These are phyloP conservation scores for Novakomyces olei DNA, from an alignment of 805 yeast species.

Conservation along the genomic window DNA sequence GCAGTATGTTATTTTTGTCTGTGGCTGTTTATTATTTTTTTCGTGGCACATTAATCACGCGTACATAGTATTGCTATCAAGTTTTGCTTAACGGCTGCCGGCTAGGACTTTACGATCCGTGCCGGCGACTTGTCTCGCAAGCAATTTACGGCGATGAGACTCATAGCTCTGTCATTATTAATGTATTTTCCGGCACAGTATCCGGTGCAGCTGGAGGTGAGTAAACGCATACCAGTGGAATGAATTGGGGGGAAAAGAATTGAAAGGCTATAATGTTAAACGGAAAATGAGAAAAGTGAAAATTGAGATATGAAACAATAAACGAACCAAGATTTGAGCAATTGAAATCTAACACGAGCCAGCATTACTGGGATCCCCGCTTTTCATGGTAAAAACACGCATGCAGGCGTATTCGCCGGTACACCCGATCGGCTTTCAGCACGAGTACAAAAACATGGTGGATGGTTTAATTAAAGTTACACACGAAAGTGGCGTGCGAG, in stretches of 20 bases:
- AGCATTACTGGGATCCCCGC: constrained; percentile 78
- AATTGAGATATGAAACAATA: too few relatives aligned
- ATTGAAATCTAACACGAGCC: too few relatives aligned
- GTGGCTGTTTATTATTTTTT: not conserved
- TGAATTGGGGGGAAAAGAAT: too few relatives aligned
- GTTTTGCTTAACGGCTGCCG: constrained; percentile 84
- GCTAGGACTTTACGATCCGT: constrained; percentile 83
- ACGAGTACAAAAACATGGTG: constrained; percentile 49
- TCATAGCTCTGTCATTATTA: constrained; percentile 25
- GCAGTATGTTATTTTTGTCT: constrained; percentile 32
- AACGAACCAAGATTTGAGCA: too few relatives aligned
- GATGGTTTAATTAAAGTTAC: constrained; percentile 48
- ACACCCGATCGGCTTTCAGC: constrained; percentile 70
- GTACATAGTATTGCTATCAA: constrained; percentile 80
- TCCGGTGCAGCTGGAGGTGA: constrained; percentile 41
- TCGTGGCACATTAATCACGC: constrained; percentile 2
- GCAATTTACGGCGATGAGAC: constrained; percentile 14
- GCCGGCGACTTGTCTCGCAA: constrained; percentile 27
- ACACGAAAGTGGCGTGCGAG: constrained; percentile 47
- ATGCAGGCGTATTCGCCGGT: constrained; percentile 74
- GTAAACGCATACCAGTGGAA: constrained; percentile 14
- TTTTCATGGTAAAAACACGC: constrained; percentile 80
- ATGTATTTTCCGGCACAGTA: constrained; percentile 55
- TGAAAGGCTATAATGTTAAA: too few relatives aligned
- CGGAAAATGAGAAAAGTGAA: too few relatives aligned